These are phyloP conservation scores for Esteya vermicola DNA, from an alignment of 2,329 filamentous ascomycete genomes.

Conservation along the genomic window DNA sequence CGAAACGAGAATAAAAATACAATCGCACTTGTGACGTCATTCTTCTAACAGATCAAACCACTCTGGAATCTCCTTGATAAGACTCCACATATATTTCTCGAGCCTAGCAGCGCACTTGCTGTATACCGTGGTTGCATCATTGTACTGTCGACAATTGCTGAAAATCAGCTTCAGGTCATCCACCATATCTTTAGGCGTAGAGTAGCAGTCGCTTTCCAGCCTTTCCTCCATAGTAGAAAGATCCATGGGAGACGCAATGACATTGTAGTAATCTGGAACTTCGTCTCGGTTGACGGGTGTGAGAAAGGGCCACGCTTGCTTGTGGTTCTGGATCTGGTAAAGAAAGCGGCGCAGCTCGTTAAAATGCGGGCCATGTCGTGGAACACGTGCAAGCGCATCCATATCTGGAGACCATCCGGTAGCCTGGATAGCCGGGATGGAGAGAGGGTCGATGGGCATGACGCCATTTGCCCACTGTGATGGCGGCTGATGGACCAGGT, in stretches of 20 bases:
- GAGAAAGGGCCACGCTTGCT: slow-evolving; percentile 86
- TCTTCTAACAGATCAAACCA: slow-evolving; percentile 53
- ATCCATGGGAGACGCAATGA: slow-evolving; percentile 97
- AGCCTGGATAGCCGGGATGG: slow-evolving; percentile 75
- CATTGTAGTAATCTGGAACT: slow-evolving; percentile 96
- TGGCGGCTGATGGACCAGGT: slow-evolving; percentile 75
- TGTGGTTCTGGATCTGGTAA: slow-evolving; percentile 90
- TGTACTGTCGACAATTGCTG: slow-evolving; percentile 90
- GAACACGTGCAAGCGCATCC: slow-evolving; percentile 90
- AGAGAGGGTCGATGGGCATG: slow-evolving; percentile 66
- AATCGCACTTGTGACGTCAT: too few species aligned
- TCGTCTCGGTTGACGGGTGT: slow-evolving; percentile 90
- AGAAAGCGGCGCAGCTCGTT: slow-evolving; percentile 85
- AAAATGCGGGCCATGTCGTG: slow-evolving; percentile 91
- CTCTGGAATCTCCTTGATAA: slow-evolving; percentile 82
- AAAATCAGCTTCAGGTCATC: slow-evolving; percentile 81
- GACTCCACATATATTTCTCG: slow-evolving; percentile 88
- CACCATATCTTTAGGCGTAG: slow-evolving; percentile 83
- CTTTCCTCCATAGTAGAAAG: slow-evolving; percentile 90
- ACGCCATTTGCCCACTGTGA: slow-evolving; percentile 61
- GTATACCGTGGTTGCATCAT: slow-evolving; percentile 88
- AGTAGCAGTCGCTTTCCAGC: slow-evolving; percentile 85
- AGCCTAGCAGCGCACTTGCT: slow-evolving; percentile 90
- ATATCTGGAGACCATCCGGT: slow-evolving; percentile 96
- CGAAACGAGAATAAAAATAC: background rate